Evolutionary conservation across 2,329 filamentous ascomycete species (phyloP), one percentile per base, ranked within the genome.

Genomic region (Xylariaceae sp.): DNA sequence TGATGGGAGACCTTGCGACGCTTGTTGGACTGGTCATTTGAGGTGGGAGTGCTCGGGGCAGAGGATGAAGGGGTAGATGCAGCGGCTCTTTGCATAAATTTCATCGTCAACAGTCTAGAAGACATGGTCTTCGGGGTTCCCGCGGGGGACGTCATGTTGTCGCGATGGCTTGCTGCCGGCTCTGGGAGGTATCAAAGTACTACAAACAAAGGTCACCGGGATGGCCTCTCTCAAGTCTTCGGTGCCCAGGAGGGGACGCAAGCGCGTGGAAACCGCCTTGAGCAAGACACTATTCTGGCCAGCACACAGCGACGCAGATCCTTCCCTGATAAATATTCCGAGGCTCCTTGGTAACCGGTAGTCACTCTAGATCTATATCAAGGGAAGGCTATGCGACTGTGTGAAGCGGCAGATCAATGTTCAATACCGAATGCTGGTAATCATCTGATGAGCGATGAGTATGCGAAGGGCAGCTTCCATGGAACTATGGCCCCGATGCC

Each of bases 71-170:
- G 83, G 42, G 84, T 87, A 57, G 89, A 81, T 45, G 86, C 84
- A 45, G 85, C 87, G 57, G 89, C 88, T 64, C 92, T 83, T 76
- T 96, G 92, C 92, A 97, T 97, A 69, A 97, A 97, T 76, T 96
- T 96, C 91, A 96, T 97, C 36, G 89, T 92, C 66, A 95, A 79
- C 44, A 97, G 85, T 60, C 91, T 86, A 53, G 88, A 92, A 57
- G 92, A 96, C 84, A 95, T 91, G 42, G 78, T 79, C 71, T 87
- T 88, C 31, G 81, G 81, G 43, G 82, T 76, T 54, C 76, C 84
- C 66, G 77, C 72, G 55, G 77, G 73, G 55, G 78, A 72, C 61
- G 78, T 71, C 69, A 79, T 78, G 44, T 62, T 66, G 54, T 16
- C 38, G 22, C 34, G 42, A 42, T 44, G 44, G 18, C 45, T 28